A percentile compares a stretch with the other conserved stretches of the same genome.
Evolutionary conservation across 208 protist species (phyloP).

Genomic region (Trichomonas vaginalis): DNA sequence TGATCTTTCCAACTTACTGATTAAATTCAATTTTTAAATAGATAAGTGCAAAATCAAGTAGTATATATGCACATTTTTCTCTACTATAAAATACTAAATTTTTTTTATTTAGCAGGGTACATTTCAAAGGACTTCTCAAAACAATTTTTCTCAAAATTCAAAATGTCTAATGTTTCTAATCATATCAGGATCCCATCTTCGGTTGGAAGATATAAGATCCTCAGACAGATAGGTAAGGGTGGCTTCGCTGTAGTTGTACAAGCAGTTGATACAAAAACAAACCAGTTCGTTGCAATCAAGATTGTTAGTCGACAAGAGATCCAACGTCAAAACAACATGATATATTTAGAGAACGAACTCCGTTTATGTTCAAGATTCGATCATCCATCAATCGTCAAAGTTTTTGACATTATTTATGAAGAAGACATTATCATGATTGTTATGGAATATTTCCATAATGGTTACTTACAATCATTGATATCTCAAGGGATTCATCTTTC

Average conservation of each 20-base stretch:
- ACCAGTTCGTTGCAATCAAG: neutral
- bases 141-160: too few species aligned
- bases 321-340: neutral
- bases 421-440: slow-evolving; percentile 91
- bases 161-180: too few species aligned
- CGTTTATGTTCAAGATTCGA: neutral
- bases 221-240: neutral
- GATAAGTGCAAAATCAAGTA: too few species aligned
- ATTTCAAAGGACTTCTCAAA: too few species aligned
- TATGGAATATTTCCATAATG: slow-evolving; percentile 92
- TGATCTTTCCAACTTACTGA: too few species aligned
- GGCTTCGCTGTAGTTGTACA: neutral
- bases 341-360: neutral
- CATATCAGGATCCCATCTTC: neutral
- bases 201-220: neutral
- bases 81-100: too few species aligned
- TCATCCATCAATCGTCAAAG: slow-evolving; percentile 94
- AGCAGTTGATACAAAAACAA: neutral
- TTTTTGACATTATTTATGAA: slow-evolving; percentile 89
- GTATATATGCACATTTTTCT: too few species aligned
- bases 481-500: slow-evolving; percentile 62
- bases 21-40: too few species aligned
- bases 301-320: neutral
- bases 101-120: too few species aligned
- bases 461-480: slow-evolving; percentile 97